A percentile compares a stretch with the other conserved stretches of the same genome.
phyloP scores from a whole-genome alignment of 2,329 filamentous ascomycete genomes.

The Gnomoniopsis sp. region DNA sequence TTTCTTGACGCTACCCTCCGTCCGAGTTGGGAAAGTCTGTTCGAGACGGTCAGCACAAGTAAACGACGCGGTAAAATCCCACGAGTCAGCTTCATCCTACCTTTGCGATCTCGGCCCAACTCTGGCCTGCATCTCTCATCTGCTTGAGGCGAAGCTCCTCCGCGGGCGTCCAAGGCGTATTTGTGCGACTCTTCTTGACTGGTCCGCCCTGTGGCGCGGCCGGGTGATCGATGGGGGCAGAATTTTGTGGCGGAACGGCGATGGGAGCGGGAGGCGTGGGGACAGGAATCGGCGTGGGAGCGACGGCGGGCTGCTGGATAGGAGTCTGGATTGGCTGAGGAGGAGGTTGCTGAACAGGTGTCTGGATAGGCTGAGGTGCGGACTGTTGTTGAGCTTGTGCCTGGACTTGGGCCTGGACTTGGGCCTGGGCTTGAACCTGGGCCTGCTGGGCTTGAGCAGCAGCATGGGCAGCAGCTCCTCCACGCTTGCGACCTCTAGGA shows the following conservation, averaged over 20 bases:
- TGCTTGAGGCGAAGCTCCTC: constrained; percentile 90
- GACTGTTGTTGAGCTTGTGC: constrained; percentile 11
- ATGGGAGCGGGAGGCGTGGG: constrained; percentile 26
- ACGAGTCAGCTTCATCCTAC: constrained; percentile 41
- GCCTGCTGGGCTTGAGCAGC: constrained; percentile 23
- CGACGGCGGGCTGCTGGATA: constrained; percentile 26
- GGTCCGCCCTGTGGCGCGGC: constrained; percentile 46
- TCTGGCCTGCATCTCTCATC: constrained; percentile 89
- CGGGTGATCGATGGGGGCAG: constrained; percentile 29
- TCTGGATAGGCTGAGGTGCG: constrained; percentile 19
- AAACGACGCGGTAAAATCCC: background rate
- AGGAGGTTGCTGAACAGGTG: constrained; percentile 25
- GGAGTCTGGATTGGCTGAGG: constrained; percentile 33
- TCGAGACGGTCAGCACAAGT: constrained; percentile 16
- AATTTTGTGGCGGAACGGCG: constrained; percentile 24
- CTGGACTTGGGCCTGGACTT: background rate
- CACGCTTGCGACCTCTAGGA: constrained; percentile 30
- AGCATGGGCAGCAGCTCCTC: constrained; percentile 35
- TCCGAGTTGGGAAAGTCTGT: constrained; percentile 86
- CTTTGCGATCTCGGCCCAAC: constrained; percentile 98
- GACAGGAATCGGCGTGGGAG: constrained; percentile 25
- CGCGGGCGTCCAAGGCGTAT: constrained; percentile 94
- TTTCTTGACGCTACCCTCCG: constrained; percentile 98
- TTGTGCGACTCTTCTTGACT: constrained; percentile 92
- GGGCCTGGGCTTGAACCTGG: constrained; percentile 22